Evolutionary conservation across 2,329 filamentous ascomycete genomes (phyloP), one percentile per base, ranked within the genome.

Genomic region (Cordyceps cicadae): DNA sequence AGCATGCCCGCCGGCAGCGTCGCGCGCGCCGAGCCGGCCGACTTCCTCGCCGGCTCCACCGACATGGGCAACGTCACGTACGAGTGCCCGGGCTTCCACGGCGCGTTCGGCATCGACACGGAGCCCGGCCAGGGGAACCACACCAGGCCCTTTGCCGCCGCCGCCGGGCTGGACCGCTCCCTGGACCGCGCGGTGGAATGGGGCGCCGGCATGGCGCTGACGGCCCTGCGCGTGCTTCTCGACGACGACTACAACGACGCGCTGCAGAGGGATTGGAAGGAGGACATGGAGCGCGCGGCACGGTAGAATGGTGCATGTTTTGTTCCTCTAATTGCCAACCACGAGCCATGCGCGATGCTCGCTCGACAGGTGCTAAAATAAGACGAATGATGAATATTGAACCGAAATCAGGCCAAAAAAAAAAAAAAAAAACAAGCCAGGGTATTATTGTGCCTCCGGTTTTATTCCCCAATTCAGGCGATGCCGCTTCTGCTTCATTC

Each of bases 11-110:
- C 61, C 0, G 68, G 74, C 8, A 68, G 66, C 1, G 71, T 73
- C n/a, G 69, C 75, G 43, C 70, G 74, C 1, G 71, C 74, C 43
- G 68, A 74, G 3, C 61, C 61, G 3, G 64, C 69, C 50, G 66
- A 70, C 43, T 66, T 68, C 3, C 65, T 76, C 55, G 64, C 65
- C 8, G 69, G 66, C 7, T 77, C 76, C 1, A 78, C 77, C 0
- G 77, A 79, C 67, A 77, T 78, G 77, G 77, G 77, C 17, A 80
- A 80, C 58, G 76, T 80, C 26, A 74, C 73, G 15, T 77, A 79
- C 50, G 63, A 73, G 3, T 68, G 75, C 5, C 78, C 78, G 1
- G 74, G 74, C 2, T 74, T 81, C 54, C 78, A 80, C 61, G 74
- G 76, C 11, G 75, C 72, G 48, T 79, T 80, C 56, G 71, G 68